phyloP scores from a whole-genome alignment of 352 stramenopile species.

The Globisporangium yorkense region DNA sequence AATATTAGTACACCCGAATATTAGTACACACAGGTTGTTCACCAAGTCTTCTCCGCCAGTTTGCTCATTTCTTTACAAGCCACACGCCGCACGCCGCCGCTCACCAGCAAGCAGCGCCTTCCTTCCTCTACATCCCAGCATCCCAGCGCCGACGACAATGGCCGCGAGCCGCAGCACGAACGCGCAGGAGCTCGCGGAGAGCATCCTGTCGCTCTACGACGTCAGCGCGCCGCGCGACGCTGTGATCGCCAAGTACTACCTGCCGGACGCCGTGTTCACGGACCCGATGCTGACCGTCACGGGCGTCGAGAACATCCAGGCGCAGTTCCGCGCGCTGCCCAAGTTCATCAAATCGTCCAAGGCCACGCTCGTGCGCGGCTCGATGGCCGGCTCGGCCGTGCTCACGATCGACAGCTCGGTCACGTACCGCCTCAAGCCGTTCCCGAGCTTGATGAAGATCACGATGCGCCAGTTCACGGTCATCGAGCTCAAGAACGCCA shows the following conservation, averaged over 20 bases:
- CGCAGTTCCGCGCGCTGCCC: slow-evolving; percentile 74
- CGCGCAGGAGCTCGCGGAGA: slow-evolving; percentile 72
- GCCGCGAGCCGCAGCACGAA: slow-evolving; percentile 51
- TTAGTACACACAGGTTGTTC: no score
- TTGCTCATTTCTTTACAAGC: no score
- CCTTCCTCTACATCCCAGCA: not conserved
- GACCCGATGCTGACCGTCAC: slow-evolving; percentile 71
- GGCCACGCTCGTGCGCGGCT: slow-evolving; percentile 72
- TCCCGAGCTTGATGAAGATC: slow-evolving; percentile 69
- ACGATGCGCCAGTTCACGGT: slow-evolving; percentile 76
- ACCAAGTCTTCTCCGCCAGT: no score
- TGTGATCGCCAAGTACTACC: slow-evolving; percentile 76
- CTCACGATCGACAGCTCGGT: slow-evolving; percentile 80
- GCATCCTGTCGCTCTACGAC: slow-evolving; percentile 81
- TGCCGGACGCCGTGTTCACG: slow-evolving; percentile 69
- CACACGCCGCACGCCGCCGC: not conserved
- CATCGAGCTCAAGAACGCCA: slow-evolving; percentile 76
- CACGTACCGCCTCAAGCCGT: slow-evolving; percentile 67
- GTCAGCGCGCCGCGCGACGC: slow-evolving; percentile 57
- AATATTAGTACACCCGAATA: no score
- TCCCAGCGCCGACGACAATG: slow-evolving; percentile 20
- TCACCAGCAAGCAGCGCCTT: not conserved
- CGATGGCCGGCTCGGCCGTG: slow-evolving; percentile 72
- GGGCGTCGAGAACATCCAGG: slow-evolving; percentile 77
- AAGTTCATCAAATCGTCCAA: slow-evolving; percentile 77